Evolutionary conservation across 176 grass and related monocot species (phyloP).

Genomic region (Ensete ventricosum): DNA sequence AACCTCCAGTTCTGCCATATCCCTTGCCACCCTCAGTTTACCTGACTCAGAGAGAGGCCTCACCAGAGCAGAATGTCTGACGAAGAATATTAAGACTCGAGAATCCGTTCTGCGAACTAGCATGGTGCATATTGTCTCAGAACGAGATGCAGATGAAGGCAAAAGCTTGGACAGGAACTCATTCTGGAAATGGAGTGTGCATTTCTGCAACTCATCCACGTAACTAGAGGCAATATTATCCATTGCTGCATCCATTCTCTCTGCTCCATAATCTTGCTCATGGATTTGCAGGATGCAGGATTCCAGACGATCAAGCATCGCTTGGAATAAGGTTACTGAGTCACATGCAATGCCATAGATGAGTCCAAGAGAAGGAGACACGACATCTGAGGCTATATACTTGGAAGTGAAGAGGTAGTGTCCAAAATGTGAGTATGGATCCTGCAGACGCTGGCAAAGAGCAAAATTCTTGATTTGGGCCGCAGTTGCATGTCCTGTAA

Average conservation of each 20-base stretch:
- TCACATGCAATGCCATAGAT: constrained; percentile 83
- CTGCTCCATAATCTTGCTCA: constrained; percentile 55
- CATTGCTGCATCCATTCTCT: constrained; percentile 41
- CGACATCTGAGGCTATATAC: constrained; percentile 53
- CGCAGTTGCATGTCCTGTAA: constrained; percentile 56
- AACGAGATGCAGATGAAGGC: constrained; percentile 67
- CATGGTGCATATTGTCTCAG: constrained; percentile 80
- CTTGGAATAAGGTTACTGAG: constrained; percentile 73
- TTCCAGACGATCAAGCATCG: constrained; percentile 69
- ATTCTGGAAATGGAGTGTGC: constrained; percentile 61
- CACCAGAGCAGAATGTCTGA: constrained; percentile 85
- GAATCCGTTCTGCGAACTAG: constrained; percentile 93
- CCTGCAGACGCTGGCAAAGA: constrained; percentile 86
- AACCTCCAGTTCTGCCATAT: constrained; percentile 93
- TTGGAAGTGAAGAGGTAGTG: constrained; percentile 50
- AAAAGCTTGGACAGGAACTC: constrained; percentile 91
- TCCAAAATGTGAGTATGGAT: constrained; percentile 66
- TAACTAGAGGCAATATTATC: constrained; percentile 81
- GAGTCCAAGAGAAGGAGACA: constrained; percentile 59
- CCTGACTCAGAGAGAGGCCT: constrained; percentile 91
- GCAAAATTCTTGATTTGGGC: constrained; percentile 92
- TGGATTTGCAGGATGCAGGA: constrained; percentile 88
- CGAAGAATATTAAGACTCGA: constrained; percentile 81
- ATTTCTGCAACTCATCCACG: constrained; percentile 95
- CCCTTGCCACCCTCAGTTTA: constrained; percentile 89